Base-by-base conservation (phyloP, 192 early-diverging fungal genomes). In the Rhizophagus prolifer region DNA sequence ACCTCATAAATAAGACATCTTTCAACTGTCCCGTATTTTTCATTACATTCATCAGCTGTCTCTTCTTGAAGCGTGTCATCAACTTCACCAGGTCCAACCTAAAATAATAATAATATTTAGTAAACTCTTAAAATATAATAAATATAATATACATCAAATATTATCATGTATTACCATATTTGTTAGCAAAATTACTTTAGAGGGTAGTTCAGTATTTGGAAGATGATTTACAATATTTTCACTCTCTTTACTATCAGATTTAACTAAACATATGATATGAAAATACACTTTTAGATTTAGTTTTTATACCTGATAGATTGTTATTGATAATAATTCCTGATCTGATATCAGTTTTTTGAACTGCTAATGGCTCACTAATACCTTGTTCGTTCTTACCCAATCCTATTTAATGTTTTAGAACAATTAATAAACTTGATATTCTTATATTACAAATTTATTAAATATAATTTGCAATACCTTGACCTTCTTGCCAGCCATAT, bases 11-110 rank as follows among this genome's bases (percentile, higher is more conserved):
- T 89, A 19, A 90, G 77, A 67, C 91, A 92, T 44, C 83, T 78
- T 26, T 88, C 88, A 2, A 94, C 93, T n/a, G 81, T 74, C 2
- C 94, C 94, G 77, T 89, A 95, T 71, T 92, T 90, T n/a, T 82
- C 81, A 38, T 76, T 76, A 79, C 94, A 95, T 75, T 95, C 94
- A 14, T 86, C 88, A 5, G 91, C 89, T 19, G 93, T 94, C 79
- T 95, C 94, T 54, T 89, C 81, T 77, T 93, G 84, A 63, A 95
- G 76, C 36, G 81, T 81, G 67, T 90, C 91, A 65, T 95, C 94
- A 1, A 94, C 94, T 80, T 94, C 90, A 6, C 90, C 92, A 23
- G 89, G 89, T 8, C 90, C 90, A 14, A 94, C 81, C 80, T 81
- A 36, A 19, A 44, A 63, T 62, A 28, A 63, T 44, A 13, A 44